Percentiles rank a stretch among this genome's conserved stretches.
phyloP scores from a whole-genome alignment of 78 protist genomes.

The Dictyostelium capitatum region DNA sequence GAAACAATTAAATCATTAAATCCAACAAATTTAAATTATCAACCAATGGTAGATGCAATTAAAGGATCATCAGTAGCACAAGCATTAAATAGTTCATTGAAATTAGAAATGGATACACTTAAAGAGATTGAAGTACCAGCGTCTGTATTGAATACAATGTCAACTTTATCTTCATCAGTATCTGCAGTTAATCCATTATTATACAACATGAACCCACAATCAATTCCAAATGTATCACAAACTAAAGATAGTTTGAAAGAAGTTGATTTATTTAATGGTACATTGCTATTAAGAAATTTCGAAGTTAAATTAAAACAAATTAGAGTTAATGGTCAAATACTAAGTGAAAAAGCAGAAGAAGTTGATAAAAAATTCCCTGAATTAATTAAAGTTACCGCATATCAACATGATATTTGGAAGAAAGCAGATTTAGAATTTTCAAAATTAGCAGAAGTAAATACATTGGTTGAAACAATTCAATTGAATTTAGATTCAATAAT shows the following conservation, averaged over 20 bases:
- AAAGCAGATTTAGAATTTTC: slow-evolving; percentile 20
- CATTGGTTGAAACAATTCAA: slow-evolving; percentile 29
- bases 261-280: slow-evolving; percentile 63
- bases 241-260: slow-evolving; percentile 38
- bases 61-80: slow-evolving; percentile 24
- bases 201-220: not conserved
- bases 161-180: slow-evolving; percentile 5
- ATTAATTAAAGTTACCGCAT: not conserved
- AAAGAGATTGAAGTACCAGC: slow-evolving; percentile 35
- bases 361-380: slow-evolving; percentile 40
- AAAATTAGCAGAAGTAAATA: slow-evolving; percentile 34
- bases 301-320: slow-evolving; percentile 68
- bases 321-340: slow-evolving; percentile 37
- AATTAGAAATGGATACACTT: slow-evolving; percentile 38
- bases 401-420: slow-evolving; percentile 47
- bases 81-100: slow-evolving; percentile 33
- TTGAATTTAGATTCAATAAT: slow-evolving; percentile 31
- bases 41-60: slow-evolving; percentile 63
- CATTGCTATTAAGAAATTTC: slow-evolving; percentile 32
- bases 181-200: not conserved
- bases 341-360: slow-evolving; percentile 61
- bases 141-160: not conserved
- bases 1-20: slow-evolving; percentile 4
- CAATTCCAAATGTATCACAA: slow-evolving; percentile 54
- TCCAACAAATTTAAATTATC: slow-evolving; percentile 35